These are phyloP conservation scores for Mucor piriformis DNA, from an alignment of 371 early-diverging fungal genomes.

Conservation along the genomic window DNA sequence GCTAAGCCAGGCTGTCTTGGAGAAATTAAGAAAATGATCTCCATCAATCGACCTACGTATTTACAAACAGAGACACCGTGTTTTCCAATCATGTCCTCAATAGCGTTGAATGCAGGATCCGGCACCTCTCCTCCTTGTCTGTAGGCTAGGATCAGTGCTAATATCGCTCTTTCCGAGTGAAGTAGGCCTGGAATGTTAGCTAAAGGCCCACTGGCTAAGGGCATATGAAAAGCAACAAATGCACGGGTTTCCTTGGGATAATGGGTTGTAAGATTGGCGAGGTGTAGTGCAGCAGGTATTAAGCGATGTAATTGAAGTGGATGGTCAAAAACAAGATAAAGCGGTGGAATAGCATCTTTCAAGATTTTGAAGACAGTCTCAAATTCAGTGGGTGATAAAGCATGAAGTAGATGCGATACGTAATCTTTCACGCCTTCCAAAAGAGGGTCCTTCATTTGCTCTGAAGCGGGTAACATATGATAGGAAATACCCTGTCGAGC, in stretches of 20 bases:
- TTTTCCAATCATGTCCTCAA: constrained; percentile 26
- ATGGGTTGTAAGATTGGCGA: constrained; percentile 48
- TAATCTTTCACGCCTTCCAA: constrained; percentile 42
- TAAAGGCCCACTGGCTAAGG: constrained; percentile 52
- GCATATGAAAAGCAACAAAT: constrained; percentile 51
- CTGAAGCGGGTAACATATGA: constrained; percentile 27
- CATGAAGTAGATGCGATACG: constrained; percentile 30
- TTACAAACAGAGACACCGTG: constrained; percentile 29
- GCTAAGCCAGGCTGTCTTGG: constrained; percentile 33
- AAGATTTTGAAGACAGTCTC: constrained; percentile 25
- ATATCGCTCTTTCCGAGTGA: constrained; percentile 50
- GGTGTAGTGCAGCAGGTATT: constrained; percentile 43
- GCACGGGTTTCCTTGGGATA: constrained; percentile 55
- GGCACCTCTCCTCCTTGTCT: constrained; percentile 49
- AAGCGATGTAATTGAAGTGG: constrained; percentile 39
- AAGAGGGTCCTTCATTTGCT: constrained; percentile 48
- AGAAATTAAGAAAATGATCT: constrained; percentile 29
- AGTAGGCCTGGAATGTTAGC: constrained; percentile 51
- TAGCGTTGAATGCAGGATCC: constrained; percentile 26
- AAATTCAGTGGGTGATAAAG: constrained; percentile 20
- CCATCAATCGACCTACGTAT: constrained; percentile 35
- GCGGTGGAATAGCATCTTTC: constrained; percentile 31
- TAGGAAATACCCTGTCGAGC: constrained; percentile 58
- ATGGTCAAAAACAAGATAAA: constrained; percentile 23
- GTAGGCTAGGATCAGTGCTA: constrained; percentile 49